Percentiles rank a stretch among this genome's conserved stretches.
These are phyloP conservation scores for Elongisporangium undulatum DNA, from an alignment of 352 stramenopile species.

Conservation along the genomic window DNA sequence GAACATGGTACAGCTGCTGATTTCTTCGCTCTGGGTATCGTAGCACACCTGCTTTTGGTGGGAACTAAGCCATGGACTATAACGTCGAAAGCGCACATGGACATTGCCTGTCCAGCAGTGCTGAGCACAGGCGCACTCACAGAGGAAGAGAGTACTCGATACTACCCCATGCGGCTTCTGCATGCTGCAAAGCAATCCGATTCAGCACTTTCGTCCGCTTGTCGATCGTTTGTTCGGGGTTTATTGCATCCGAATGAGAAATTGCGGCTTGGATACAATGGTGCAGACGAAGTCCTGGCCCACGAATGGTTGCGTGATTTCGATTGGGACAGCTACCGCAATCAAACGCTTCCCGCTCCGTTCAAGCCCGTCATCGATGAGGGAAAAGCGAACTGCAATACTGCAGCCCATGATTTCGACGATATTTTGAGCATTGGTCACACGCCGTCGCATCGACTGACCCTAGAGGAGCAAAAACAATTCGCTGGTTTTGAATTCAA, in stretches of 20 bases:
- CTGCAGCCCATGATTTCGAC: conserved; percentile 55
- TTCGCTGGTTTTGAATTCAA: conserved; percentile 66
- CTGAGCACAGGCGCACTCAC: conserved; percentile 14
- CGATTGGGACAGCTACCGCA: conserved; percentile 44
- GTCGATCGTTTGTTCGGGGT: conserved; percentile 38
- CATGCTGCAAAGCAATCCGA: conserved; percentile 14
- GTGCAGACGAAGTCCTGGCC: conserved; percentile 35
- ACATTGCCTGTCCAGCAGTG: conserved; percentile 18
- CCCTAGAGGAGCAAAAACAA: conserved; percentile 35
- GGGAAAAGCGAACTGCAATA: conserved; percentile 61
- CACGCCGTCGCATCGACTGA: conserved; percentile 18
- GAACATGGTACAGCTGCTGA: conserved; percentile 57
- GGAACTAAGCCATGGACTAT: conserved; percentile 37
- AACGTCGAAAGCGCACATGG: conserved; percentile 23
- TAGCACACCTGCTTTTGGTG: conserved; percentile 49
- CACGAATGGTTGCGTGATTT: conserved; percentile 57
- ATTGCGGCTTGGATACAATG: conserved; percentile 30
- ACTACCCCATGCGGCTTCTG: conserved; percentile 46
- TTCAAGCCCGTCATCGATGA: conserved; percentile 53
- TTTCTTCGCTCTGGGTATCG: conserved; percentile 63
- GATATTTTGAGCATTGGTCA: conserved; percentile 52
- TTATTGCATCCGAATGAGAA: conserved; percentile 46
- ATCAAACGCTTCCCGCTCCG: conserved; percentile 25
- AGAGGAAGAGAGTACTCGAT: conserved; percentile 21
- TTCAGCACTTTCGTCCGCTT: conserved; percentile 15